Conservation (phyloP, 2,329 filamentous ascomycete species). For the Fusarium guadeloupense region DNA sequence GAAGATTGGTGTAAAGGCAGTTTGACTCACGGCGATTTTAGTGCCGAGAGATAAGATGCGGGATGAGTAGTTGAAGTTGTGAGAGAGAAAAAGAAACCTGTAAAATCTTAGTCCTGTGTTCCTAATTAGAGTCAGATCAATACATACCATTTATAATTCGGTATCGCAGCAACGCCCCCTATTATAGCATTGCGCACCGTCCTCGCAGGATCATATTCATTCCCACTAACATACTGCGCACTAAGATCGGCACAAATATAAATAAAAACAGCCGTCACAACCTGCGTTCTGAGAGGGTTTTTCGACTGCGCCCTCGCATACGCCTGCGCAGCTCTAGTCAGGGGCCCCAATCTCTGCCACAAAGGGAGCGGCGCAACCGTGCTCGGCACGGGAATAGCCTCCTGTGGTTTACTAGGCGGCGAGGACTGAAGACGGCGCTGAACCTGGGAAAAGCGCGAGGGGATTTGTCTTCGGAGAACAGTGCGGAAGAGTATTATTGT, state of each 20-base stretch:
- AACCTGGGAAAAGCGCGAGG: constrained; percentile 15
- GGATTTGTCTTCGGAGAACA: constrained; percentile 19
- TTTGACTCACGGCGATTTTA: constrained; percentile 84
- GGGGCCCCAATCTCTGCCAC: constrained; percentile 67
- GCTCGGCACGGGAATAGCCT: constrained; percentile 28
- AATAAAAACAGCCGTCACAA: constrained; percentile 78
- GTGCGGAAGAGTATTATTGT: constrained; percentile 33
- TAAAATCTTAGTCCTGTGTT: background rate
- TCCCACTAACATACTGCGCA: constrained; percentile 73
- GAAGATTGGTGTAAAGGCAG: constrained; percentile 82
- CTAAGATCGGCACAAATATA: constrained; percentile 81
- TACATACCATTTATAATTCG: constrained; percentile 81
- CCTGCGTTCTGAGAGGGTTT: constrained; percentile 81
- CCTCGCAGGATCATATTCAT: constrained; percentile 73
- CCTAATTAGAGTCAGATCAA: background rate
- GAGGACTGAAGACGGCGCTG: constrained; percentile 33
- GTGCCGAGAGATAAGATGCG: constrained; percentile 74
- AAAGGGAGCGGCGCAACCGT: constrained; percentile 50
- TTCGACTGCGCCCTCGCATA: constrained; percentile 78
- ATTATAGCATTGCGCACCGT: constrained; percentile 79
- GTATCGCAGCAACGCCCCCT: constrained; percentile 77
- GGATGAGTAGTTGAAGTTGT: constrained; percentile 85
- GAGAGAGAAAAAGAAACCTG: constrained; percentile 82
- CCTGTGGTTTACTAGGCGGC: constrained; percentile 24
- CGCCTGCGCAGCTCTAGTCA: constrained; percentile 62